These are phyloP conservation scores for Naganishia onofrii DNA, from an alignment of 768 basidiomycete species.

Conservation along the genomic window DNA sequence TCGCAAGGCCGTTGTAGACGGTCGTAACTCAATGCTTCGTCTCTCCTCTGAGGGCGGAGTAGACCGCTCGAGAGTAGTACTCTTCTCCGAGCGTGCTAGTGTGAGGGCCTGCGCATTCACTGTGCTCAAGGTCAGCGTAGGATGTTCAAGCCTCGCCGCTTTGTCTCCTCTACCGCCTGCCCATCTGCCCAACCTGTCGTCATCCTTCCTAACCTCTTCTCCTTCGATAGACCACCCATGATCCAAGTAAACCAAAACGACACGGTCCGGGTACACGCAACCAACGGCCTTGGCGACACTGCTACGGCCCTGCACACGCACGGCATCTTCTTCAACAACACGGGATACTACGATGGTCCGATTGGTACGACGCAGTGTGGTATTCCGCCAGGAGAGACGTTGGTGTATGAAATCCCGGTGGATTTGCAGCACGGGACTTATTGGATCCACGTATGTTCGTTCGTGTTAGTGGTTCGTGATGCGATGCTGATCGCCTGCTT, in stretches of 20 bases:
- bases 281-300: conserved; percentile 64
- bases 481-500: neutral
- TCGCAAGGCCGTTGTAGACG: too few relatives aligned
- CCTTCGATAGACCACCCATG: conserved; percentile 78
- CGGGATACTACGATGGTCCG: conserved; percentile 88
- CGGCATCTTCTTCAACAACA: conserved; percentile 89
- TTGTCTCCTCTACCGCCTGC: too few relatives aligned
- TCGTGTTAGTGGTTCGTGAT: neutral
- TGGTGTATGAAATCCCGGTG: conserved; percentile 70
- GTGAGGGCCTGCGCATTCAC: too few relatives aligned
- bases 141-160: neutral
- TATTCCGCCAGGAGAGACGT: conserved; percentile 68
- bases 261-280: conserved; percentile 70
- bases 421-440: conserved; percentile 48
- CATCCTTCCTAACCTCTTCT: too few relatives aligned
- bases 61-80: too few relatives aligned
- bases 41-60: too few relatives aligned
- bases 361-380: conserved; percentile 72
- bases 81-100: too few relatives aligned
- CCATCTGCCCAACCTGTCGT: too few relatives aligned
- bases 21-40: too few relatives aligned
- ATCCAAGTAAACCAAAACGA: conserved; percentile 71
- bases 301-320: conserved; percentile 81
- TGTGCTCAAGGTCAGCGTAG: too few relatives aligned
- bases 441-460: conserved; percentile 48